Percentiles rank a stretch among this genome's conserved stretches.
These are phyloP conservation scores for Pyropia yezoensis DNA, from an alignment of 23 red algal species.

Conservation along the genomic window DNA sequence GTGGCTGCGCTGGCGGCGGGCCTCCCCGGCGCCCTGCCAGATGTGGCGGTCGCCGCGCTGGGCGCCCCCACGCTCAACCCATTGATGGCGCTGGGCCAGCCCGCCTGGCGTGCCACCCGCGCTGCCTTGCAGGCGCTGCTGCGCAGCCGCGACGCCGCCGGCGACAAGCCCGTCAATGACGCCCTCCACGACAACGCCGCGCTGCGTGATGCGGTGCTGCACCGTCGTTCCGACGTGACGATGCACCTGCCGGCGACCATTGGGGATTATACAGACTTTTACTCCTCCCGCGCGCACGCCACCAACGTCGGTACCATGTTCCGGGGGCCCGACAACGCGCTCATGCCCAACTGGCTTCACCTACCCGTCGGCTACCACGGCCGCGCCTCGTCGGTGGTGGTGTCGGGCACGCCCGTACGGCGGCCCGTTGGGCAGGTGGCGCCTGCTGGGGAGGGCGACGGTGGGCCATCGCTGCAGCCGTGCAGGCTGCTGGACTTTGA, in stretches of 20 bases:
- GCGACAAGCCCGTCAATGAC: too few species aligned
- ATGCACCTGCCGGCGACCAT: slow-evolving; percentile 50
- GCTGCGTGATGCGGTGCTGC: not conserved
- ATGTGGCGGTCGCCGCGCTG: slow-evolving; percentile 4
- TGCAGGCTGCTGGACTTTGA: slow-evolving; percentile 58
- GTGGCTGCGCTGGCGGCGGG: slow-evolving; percentile 11
- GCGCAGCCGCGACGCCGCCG: not conserved
- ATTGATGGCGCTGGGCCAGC: slow-evolving; percentile 27
- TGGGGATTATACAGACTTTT: slow-evolving; percentile 85
- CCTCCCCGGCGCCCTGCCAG: not conserved
- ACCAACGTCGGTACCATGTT: slow-evolving; percentile 69
- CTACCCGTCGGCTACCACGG: slow-evolving; percentile 78
- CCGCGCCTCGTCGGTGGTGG: slow-evolving; percentile 56
- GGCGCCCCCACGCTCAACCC: slow-evolving; percentile 23
- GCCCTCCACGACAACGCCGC: too few species aligned
- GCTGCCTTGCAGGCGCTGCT: slow-evolving; percentile 16
- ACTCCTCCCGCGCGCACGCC: slow-evolving; percentile 58
- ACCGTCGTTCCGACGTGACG: slow-evolving; percentile 11
- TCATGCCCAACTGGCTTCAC: slow-evolving; percentile 69
- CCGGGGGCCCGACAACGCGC: slow-evolving; percentile 55
- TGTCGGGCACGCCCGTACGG: slow-evolving; percentile 44
- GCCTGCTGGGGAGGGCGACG: not conserved
- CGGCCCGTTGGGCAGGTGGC: slow-evolving; percentile 61
- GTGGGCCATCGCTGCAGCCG: slow-evolving; percentile 18
- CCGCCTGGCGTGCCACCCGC: slow-evolving; percentile 18